A percentile compares a stretch with the other conserved stretches of the same genome.
These are phyloP conservation scores for Alternaria rosae DNA, from an alignment of 2,329 filamentous ascomycete species.

Conservation along the genomic window DNA sequence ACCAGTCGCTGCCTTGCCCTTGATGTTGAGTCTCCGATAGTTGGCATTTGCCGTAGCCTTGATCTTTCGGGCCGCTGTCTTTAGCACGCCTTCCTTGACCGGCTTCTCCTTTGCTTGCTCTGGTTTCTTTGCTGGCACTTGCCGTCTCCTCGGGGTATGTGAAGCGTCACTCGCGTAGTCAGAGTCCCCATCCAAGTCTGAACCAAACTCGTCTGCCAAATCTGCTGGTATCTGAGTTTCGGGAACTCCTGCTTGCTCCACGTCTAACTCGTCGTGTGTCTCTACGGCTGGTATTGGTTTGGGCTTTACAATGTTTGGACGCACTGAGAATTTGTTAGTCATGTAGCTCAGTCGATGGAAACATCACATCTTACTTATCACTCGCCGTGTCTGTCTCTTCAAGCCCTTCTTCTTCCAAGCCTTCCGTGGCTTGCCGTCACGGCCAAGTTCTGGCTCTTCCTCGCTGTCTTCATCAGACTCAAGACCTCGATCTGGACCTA, in stretches of 20 bases:
- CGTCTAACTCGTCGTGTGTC: slow-evolving; percentile 37
- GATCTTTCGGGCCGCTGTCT: slow-evolving; percentile 54
- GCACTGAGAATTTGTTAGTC: slow-evolving; percentile 45
- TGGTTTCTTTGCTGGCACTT: slow-evolving; percentile 27
- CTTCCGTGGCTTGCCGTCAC: slow-evolving; percentile 66
- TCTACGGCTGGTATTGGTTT: slow-evolving; percentile 51
- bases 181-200: slow-evolving; percentile 45
- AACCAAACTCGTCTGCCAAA: slow-evolving; percentile 44
- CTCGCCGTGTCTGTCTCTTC: slow-evolving; percentile 76
- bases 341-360: not conserved
- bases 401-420: slow-evolving; percentile 84
- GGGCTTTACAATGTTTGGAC: slow-evolving; percentile 48
- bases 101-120: slow-evolving; percentile 18
- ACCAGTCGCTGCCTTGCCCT: slow-evolving; percentile 54
- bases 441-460: slow-evolving; percentile 52
- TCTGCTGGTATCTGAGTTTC: slow-evolving; percentile 38
- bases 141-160: slow-evolving; percentile 42
- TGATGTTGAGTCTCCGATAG: slow-evolving; percentile 59
- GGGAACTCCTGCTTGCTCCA: slow-evolving; percentile 52
- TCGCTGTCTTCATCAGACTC: slow-evolving; percentile 68
- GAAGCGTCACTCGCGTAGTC: slow-evolving; percentile 54
- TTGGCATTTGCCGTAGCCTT: slow-evolving; percentile 58
- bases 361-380: slow-evolving; percentile 59
- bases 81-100: slow-evolving; percentile 39
- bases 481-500: slow-evolving; percentile 54